phyloP scores from a whole-genome alignment of 139 green algal species.

The Chlamydomonas incerta region DNA sequence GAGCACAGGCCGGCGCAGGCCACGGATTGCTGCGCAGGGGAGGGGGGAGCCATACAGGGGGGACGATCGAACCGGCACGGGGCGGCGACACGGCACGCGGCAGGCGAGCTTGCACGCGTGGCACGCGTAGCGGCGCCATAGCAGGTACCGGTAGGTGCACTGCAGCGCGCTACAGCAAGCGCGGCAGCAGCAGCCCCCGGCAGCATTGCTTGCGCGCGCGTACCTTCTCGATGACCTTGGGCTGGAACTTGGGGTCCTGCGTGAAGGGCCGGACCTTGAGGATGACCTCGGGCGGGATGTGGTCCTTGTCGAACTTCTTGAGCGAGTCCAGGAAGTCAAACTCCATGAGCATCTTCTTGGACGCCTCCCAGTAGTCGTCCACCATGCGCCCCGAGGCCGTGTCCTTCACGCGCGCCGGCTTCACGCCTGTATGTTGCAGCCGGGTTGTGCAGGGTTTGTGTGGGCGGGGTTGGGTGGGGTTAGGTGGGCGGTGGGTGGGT shows the following conservation, averaged over 20 bases:
- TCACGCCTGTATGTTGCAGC: slow-evolving; percentile 68
- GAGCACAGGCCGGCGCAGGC: slow-evolving; percentile 81
- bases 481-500: too few species aligned
- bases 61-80: too few species aligned
- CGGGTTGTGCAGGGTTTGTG: too few species aligned
- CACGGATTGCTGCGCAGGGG: slow-evolving; percentile 46
- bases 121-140: too few species aligned
- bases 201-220: not conserved
- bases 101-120: too few species aligned
- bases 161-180: too few species aligned
- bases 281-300: slow-evolving; percentile 76
- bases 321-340: slow-evolving; percentile 76
- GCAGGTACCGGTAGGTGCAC: too few species aligned
- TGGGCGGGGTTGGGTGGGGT: too few species aligned
- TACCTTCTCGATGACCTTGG: slow-evolving; percentile 65
- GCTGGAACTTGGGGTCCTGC: slow-evolving; percentile 62
- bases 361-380: slow-evolving; percentile 85
- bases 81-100: too few species aligned
- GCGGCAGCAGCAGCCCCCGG: too few species aligned
- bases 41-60: too few species aligned
- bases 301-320: slow-evolving; percentile 75
- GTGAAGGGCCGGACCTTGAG: slow-evolving; percentile 64
- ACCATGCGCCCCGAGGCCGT: slow-evolving; percentile 80
- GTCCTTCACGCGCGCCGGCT: slow-evolving; percentile 81
- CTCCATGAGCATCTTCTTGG: slow-evolving; percentile 75